Percentiles rank a stretch among this genome's conserved stretches.
These are phyloP conservation scores for Podospora pseudocomata DNA, from an alignment of 495 filamentous ascomycete genomes.

Conservation along the genomic window DNA sequence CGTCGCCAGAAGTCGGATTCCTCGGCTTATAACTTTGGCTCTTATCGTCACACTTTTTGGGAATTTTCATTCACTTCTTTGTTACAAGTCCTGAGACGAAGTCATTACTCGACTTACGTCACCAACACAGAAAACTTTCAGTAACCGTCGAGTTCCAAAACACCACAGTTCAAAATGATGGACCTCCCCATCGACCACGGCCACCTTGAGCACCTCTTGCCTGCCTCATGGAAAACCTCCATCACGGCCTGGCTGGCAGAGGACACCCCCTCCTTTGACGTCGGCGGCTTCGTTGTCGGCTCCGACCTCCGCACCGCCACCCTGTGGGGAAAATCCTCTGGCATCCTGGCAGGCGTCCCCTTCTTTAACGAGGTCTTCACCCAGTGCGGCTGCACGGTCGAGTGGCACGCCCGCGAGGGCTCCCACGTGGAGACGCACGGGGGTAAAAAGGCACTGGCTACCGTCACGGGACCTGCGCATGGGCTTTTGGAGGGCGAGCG, in stretches of 20 bases:
- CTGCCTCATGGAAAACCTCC: conserved; percentile 73
- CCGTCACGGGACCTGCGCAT: conserved; percentile 79
- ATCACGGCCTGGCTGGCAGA: conserved; percentile 86
- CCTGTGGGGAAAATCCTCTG: conserved; percentile 81
- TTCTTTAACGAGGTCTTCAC: conserved; percentile 94
- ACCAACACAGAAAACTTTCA: neutral
- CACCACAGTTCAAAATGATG: conserved; percentile 25
- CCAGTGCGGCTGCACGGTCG: conserved; percentile 82
- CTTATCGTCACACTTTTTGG: neutral
- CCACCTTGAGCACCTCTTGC: conserved; percentile 75
- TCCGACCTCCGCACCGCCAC: conserved; percentile 71
- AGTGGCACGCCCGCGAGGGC: conserved; percentile 85
- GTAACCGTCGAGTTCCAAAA: too few relatives aligned
- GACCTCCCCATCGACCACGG: conserved; percentile 58
- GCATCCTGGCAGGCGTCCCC: conserved; percentile 85
- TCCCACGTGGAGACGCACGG: conserved; percentile 49
- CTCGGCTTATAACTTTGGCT: neutral
- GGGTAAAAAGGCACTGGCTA: conserved; percentile 61
- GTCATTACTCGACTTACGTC: neutral
- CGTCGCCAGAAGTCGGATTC: neutral
- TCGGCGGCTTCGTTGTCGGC: conserved; percentile 95
- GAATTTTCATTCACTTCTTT: too few relatives aligned
- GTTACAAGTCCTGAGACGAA: neutral
- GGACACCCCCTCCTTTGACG: conserved; percentile 94
- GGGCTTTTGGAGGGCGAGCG: conserved; percentile 87